phyloP scores from a whole-genome alignment of 2,329 filamentous ascomycete species.

The Fusarium anguioides region DNA sequence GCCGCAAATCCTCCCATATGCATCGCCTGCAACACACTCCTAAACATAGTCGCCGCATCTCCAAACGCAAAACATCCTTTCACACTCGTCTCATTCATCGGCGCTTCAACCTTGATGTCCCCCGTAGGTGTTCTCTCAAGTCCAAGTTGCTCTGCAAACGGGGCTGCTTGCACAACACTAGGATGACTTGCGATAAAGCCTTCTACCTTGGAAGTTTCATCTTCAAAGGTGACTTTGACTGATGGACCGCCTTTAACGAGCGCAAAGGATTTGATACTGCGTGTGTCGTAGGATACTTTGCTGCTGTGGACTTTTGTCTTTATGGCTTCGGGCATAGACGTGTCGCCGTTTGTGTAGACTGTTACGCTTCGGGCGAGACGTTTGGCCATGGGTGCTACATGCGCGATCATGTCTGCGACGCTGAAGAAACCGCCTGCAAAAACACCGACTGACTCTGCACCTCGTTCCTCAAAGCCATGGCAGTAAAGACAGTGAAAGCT shows the following conservation, averaged over 20 bases:
- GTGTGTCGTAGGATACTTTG: constrained; percentile 53
- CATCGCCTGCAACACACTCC: constrained; percentile 45
- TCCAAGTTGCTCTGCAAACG: constrained; percentile 57
- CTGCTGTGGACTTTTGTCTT: constrained; percentile 45
- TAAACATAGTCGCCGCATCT: constrained; percentile 55
- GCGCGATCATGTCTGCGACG: constrained; percentile 48
- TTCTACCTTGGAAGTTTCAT: constrained; percentile 52
- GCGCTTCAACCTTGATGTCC: constrained; percentile 55
- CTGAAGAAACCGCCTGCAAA: constrained; percentile 55
- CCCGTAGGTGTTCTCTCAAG: constrained; percentile 56
- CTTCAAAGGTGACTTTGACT: constrained; percentile 54
- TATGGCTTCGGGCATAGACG: constrained; percentile 47
- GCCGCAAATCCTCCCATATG: constrained; percentile 46
- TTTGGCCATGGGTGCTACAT: constrained; percentile 57
- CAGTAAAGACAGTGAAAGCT: constrained; percentile 70
- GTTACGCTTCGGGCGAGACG: constrained; percentile 58
- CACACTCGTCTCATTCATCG: constrained; percentile 62
- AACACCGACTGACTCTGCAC: constrained; percentile 57
- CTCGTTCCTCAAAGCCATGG: constrained; percentile 68
- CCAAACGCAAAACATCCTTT: constrained; percentile 65
- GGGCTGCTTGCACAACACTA: constrained; percentile 51
- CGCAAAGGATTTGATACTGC: constrained; percentile 46
- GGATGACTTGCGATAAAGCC: constrained; percentile 57
- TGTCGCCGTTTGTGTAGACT: constrained; percentile 63
- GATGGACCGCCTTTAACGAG: constrained; percentile 43